Conservation (phyloP, 331 rosid genomes). For the Pyracantha coccinea region DNA sequence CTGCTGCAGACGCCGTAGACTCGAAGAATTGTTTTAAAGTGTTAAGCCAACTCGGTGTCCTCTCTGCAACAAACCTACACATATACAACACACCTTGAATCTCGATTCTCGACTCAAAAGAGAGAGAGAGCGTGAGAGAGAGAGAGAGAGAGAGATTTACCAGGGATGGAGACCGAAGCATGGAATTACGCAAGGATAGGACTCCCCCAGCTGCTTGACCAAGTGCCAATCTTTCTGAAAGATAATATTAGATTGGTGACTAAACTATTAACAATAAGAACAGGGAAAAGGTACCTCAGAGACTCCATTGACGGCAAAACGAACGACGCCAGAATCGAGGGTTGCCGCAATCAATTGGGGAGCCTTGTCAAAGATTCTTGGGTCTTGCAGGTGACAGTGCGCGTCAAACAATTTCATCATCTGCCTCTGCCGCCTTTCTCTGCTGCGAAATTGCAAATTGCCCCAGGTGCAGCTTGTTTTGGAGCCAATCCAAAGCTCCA, state of each 20-base stretch:
- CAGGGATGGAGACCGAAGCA: conserved; percentile 88
- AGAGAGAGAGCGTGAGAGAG: neutral
- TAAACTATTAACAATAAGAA: neutral
- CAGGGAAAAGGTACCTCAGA: conserved; percentile 32
- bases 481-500: neutral
- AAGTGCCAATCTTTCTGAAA: conserved; percentile 59
- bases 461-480: neutral
- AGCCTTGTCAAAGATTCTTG: conserved; percentile 37
- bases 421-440: neutral
- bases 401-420: conserved; percentile 68
- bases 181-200: conserved; percentile 52
- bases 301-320: conserved; percentile 69
- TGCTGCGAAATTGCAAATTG: neutral
- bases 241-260: neutral
- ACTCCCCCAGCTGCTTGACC: conserved; percentile 58
- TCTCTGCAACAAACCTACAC: conserved; percentile 59
- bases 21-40: conserved; percentile 53
- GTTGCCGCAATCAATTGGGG: conserved; percentile 48
- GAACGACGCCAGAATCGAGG: conserved; percentile 49
- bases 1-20: conserved; percentile 69
- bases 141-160: conserved; percentile 15
- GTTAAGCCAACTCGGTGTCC: conserved; percentile 63
- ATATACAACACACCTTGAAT: neutral
- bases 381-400: conserved; percentile 86
- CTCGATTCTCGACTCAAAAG: neutral